A percentile compares a stretch with the other conserved stretches of the same genome.
Conservation (phyloP, 2,329 filamentous ascomycete genomes). For the Aureobasidium sp. region DNA sequence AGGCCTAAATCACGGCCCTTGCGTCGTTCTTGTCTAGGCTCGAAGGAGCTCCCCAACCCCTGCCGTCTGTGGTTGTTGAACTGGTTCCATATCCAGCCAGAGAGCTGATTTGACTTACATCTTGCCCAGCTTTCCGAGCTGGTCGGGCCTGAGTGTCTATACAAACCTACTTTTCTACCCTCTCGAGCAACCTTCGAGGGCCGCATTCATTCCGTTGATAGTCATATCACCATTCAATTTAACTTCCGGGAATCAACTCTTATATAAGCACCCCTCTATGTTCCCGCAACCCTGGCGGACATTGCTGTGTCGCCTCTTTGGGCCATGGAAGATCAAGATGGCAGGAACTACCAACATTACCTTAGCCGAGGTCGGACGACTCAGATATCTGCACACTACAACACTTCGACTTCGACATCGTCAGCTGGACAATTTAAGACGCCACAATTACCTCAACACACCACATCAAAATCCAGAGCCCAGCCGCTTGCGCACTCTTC, state of each 20-base stretch:
- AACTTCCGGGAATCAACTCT: background rate
- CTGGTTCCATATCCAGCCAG: background rate
- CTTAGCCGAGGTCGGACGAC: background rate
- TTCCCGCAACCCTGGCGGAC: background rate
- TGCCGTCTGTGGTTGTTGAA: background rate
- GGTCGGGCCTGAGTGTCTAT: background rate
- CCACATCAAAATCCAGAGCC: background rate
- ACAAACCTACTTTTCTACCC: background rate
- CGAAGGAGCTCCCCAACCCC: background rate
- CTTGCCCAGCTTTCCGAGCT: background rate
- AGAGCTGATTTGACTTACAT: background rate
- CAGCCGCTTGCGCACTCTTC: background rate
- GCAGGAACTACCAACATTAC: background rate
- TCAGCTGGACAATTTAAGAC: background rate
- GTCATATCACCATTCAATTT: background rate
- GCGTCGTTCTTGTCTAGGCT: background rate
- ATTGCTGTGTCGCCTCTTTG: background rate
- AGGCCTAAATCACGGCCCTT: background rate
- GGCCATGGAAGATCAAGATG: slow-evolving; percentile 2
- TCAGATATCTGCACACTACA: background rate
- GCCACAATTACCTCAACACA: background rate
- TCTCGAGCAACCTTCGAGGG: background rate
- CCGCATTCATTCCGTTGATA: background rate
- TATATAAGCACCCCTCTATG: background rate
- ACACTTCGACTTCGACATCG: background rate